Base-by-base conservation (phyloP, 495 filamentous ascomycete species). In the Penicillium pulvis region DNA sequence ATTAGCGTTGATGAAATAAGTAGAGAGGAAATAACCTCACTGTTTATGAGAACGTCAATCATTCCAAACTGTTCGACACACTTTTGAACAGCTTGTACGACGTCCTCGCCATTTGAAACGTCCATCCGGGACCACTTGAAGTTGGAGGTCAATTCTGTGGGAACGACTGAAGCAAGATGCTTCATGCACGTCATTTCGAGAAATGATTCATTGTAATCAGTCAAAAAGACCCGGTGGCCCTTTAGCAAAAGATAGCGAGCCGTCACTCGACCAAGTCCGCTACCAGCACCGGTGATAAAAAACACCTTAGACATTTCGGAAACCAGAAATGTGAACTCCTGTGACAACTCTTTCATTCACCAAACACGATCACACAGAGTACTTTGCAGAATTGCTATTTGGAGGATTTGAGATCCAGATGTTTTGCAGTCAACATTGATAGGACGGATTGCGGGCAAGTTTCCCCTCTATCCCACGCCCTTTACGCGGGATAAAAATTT, bases 221-320 rank as follows among this genome's bases (percentile, higher is more conserved):
- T 56, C 3, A 56, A 30, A 12, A 56, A 56, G 44, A 56, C 53
- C 11, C 53, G 53, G 19, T 56, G 30, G 4, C 53, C 53, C 8
- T 47, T 46, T 30, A 35, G 28, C 11, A 56, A 43, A 12, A 56
- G 30, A 36, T 49, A 36, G 17, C 53, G 53, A 48, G 53, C 53
- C 16, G 33, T 26, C 31, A 56, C 53, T 49, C 53, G 43, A 19
- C 53, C 53, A 26, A 56, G 30, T 12, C 53, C 53, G n/a, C 53
- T 56, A 0, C 53, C 53, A 16, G 53, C 53, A 11, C 53, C 53
- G 2, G 44, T 47, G 5, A 47, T 26, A 5, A 47, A 47, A n/a
- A 47, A 47, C 7, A 47, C 24, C 14, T 47, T 47, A 2, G 44
- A 26, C 44, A 47, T 47, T 23, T 12, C 14, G 14, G 17, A 28